Evolutionary conservation across 805 yeast genomes (phyloP), one percentile per base, ranked within the genome.

Genomic region (Yarrowia phangngaensis): DNA sequence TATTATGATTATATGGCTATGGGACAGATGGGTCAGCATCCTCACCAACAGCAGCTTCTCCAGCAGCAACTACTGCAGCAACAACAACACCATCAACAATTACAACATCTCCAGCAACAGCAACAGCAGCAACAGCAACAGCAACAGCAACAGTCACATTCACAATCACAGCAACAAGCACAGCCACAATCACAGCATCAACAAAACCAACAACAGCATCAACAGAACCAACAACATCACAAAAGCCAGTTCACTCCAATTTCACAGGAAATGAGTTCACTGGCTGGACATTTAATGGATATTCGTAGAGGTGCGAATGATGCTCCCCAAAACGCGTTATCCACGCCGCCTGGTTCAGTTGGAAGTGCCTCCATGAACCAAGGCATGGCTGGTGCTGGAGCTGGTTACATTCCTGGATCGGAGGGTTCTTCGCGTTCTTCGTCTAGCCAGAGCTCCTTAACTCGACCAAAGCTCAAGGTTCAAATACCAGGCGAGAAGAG

Each of bases 371-470:
- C 29, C 5, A 50, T 32, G 28, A 48, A 27, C 8, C 32, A 15
- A 28, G 49, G 45, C 4, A 32, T 47, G 20, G 52, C 34, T 14
- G 51, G 27, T 14, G 50, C 53, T 5, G 54, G 52, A 3, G 46
- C 46, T 28, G 52, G 40, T 16, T 53, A 53, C 26, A 48, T 51
- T 11, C 47, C 51, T 4, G 52, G 46, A 9, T 51, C 53, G 14
- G 36, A 35, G 20, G 46, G 24, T 23, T 40, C 54, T 16, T 51
- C 53, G 8, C 43, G 52, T 13, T 50, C 34, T 27, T 51, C 32
- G 8, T 36, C 52, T n/a, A 52, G 52, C 17, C 45, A 38, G 7
- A 38, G 27, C 32, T 52, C 52, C 23, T 53, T 49, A n/a, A 13
- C 47, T 16, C 33, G 45, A 14, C 51, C 38, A 19, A 52, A 51